These are phyloP conservation scores for Skeletonema potamos DNA, from an alignment of 108 stramenopile species.

Conservation along the genomic window DNA sequence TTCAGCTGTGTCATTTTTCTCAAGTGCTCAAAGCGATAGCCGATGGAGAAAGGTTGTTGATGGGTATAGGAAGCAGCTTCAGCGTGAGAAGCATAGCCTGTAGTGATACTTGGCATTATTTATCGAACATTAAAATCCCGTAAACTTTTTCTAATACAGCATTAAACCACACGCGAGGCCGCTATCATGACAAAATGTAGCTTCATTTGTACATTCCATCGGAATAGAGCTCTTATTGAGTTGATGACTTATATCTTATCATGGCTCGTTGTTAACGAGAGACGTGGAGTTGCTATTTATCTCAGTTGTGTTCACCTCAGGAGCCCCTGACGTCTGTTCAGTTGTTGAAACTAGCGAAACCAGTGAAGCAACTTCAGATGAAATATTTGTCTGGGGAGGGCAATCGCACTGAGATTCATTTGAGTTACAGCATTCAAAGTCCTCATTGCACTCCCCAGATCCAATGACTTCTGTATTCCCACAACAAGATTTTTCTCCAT, in stretches of 20 bases:
- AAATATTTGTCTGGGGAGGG: background rate
- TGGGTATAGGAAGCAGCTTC: conserved; percentile 29
- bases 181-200: too few relatives aligned
- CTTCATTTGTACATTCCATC: too few relatives aligned
- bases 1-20: conserved; percentile 56
- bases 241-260: background rate
- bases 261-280: background rate
- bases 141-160: too few relatives aligned
- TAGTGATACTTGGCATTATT: background rate
- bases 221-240: background rate
- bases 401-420: background rate
- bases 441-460: background rate
- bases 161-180: too few relatives aligned
- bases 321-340: too few relatives aligned
- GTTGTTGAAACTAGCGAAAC: background rate
- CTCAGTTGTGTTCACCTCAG: too few relatives aligned
- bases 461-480: background rate
- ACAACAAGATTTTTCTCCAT: background rate
- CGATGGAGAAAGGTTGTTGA: conserved; percentile 13
- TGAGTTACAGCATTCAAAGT: background rate
- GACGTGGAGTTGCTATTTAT: background rate
- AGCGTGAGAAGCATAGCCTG: background rate
- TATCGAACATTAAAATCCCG: background rate
- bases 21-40: conserved; percentile 11
- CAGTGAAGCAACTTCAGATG: background rate